Conservation (phyloP, 2,329 filamentous ascomycete genomes). For the Paecilomyces formosus region DNA sequence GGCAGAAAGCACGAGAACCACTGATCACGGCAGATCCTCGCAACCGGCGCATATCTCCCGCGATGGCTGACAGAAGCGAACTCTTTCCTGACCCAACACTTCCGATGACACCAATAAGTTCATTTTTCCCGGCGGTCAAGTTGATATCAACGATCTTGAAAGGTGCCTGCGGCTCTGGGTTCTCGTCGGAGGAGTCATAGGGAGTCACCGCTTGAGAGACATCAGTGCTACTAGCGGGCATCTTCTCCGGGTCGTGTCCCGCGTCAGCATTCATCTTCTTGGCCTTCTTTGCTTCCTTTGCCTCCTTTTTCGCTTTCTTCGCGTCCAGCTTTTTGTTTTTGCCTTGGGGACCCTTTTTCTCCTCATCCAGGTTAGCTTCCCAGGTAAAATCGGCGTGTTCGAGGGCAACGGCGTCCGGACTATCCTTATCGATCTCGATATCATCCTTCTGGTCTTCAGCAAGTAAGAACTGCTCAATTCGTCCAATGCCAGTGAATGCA, state of each 20-base stretch:
- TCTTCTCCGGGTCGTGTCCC: neutral
- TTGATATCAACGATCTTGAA: constrained; percentile 26
- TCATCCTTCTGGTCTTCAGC: constrained; percentile 74
- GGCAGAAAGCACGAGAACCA: constrained; percentile 42
- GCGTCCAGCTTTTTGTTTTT: constrained; percentile 3
- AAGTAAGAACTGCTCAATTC: constrained; percentile 76
- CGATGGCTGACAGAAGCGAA: constrained; percentile 62
- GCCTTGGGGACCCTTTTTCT: neutral
- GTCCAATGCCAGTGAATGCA: constrained; percentile 70
- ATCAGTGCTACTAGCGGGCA: constrained; percentile 5
- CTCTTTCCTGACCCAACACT: constrained; percentile 62
- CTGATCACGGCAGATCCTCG: constrained; percentile 22
- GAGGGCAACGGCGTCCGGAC: constrained; percentile 56
- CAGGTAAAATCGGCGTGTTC: constrained; percentile 72
- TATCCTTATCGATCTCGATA: constrained; percentile 47
- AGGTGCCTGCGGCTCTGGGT: constrained; percentile 7
- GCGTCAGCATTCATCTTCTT: neutral
- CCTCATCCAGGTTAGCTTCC: constrained; percentile 46
- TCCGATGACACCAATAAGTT: constrained; percentile 23
- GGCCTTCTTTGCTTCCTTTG: constrained; percentile 3
- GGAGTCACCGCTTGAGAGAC: constrained; percentile 15
- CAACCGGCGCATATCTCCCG: constrained; percentile 57
- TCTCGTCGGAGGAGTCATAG: constrained; percentile 6
- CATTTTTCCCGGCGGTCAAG: constrained; percentile 19
- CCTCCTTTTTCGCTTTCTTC: constrained; percentile 2